phyloP scores from a whole-genome alignment of 2,329 filamentous ascomycete species.

The Neodidymelliopsis sp. region DNA sequence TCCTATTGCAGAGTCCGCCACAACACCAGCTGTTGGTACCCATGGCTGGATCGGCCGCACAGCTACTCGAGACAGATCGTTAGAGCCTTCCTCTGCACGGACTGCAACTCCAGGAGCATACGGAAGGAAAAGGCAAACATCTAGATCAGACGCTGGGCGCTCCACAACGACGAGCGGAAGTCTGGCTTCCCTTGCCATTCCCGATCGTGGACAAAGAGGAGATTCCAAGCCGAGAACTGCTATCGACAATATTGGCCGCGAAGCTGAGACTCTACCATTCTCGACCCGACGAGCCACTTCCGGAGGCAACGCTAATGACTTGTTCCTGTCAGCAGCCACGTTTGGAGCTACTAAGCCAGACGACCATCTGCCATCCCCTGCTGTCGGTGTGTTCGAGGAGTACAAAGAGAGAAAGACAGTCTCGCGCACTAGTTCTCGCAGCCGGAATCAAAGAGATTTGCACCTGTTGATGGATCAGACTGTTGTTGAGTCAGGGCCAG shows the following conservation, averaged over 20 bases:
- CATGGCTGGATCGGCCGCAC: conserved; percentile 50
- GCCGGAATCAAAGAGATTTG: conserved; percentile 79
- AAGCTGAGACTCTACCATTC: conserved; percentile 52
- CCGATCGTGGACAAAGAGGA: conserved; percentile 43
- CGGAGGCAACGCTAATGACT: conserved; percentile 67
- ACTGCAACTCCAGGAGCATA: conserved; percentile 68
- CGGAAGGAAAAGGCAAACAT: conserved; percentile 67
- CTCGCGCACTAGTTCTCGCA: conserved; percentile 74
- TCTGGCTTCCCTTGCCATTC: conserved; percentile 46
- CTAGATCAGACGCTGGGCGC: conserved; percentile 42
- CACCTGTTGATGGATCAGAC: conserved; percentile 56
- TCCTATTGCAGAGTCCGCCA: conserved; percentile 75
- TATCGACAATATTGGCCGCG: conserved; percentile 49
- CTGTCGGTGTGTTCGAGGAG: conserved; percentile 67
- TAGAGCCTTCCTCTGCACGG: conserved; percentile 59
- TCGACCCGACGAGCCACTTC: conserved; percentile 42
- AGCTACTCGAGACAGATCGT: conserved; percentile 39
- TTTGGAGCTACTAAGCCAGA: conserved; percentile 41
- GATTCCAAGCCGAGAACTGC: conserved; percentile 44
- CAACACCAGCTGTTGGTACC: conserved; percentile 68
- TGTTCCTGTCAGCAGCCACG: conserved; percentile 49
- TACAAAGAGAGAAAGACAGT: conserved; percentile 69
- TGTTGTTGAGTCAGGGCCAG: conserved; percentile 43
- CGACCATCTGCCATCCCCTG: conserved; percentile 68
- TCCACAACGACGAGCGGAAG: conserved; percentile 42